Base-by-base conservation (phyloP, 345 rosid genomes). In the Aquilaria sinensis region DNA sequence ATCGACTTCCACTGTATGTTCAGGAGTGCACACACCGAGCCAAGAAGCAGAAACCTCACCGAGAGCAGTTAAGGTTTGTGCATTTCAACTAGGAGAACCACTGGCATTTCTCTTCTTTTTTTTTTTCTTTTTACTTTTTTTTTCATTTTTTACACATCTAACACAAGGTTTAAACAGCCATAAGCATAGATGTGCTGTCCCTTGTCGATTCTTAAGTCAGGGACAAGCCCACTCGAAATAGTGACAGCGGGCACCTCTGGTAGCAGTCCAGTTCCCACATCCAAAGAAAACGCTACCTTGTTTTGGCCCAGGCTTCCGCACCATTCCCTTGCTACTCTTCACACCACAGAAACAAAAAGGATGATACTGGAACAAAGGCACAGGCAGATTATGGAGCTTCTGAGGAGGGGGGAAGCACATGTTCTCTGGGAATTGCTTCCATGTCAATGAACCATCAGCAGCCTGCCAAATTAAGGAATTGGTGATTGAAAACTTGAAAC, bases 281-380 rank as follows among this genome's bases (percentile, higher is more conserved):
- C 83, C 86, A 6, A 71, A 81, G 79, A 82, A 82, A 30, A 72
- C 66, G 15, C 79, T 82, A 46, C 83, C 81, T 13, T 70, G 78
- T 54, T 69, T 78, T 0, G 83, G 81, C 54, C 83, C 86, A 0
- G 83, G 83, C 53, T 81, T 81, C 31, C 81, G 63, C 43, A 82
- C 78, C 73, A 76, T 72, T 58, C 70, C 64, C 64, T 72, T 78
- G 72, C 72, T 69, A 45, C 83, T 79, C 58, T 82, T 79, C 56
- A 72, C 86, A 12, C 86, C 81, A 23, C 86, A 76, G 64, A 58
- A 72, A 62, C 83, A 79, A 66, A 70, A 67, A 3, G 78, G 76
- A 10, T 74, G 79, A 47, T 62, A 73, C 51, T 70, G 71, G 41
- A 70, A 23, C 6, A 63, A 47, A 3, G 76, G 78, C 63, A 67